Evolutionary conservation across 345 rosid genomes (phyloP).

Genomic region (Salix viminalis): DNA sequence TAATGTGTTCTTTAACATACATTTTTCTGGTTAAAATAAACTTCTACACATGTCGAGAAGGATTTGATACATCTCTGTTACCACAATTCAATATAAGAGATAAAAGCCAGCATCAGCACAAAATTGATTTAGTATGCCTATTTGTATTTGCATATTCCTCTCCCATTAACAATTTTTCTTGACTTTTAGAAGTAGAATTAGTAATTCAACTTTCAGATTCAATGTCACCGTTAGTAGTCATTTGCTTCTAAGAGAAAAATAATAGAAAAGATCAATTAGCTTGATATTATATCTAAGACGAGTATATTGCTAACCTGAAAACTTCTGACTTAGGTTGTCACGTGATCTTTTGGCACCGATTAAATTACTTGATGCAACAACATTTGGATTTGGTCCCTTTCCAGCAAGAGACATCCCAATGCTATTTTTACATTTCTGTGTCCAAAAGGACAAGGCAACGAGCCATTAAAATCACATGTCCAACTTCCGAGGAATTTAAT

Average conservation of each 20-base stretch:
- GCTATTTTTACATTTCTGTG: constrained; percentile 47
- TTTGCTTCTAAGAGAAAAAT: constrained; percentile 4
- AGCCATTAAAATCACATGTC: constrained; percentile 8
- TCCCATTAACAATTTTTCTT: neutral
- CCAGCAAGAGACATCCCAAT: constrained; percentile 30
- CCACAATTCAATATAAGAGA: neutral
- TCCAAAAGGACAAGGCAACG: constrained; percentile 15
- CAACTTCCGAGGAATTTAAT: constrained; percentile 8
- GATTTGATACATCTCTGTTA: neutral
- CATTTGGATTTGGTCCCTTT: constrained; percentile 35
- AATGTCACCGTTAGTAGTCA: neutral
- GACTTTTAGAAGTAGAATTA: neutral
- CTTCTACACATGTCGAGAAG: neutral
- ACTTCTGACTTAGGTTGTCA: constrained; percentile 43
- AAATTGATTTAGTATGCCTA: neutral
- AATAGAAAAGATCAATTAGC: constrained; percentile 8
- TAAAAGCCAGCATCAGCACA: neutral
- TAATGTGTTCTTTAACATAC: neutral
- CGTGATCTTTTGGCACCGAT: constrained; percentile 41
- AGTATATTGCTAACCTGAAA: constrained; percentile 51
- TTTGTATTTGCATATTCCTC: neutral
- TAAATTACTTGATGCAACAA: constrained; percentile 31
- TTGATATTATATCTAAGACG: neutral
- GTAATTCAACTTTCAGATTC: neutral
- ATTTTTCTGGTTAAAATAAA: neutral